A percentile compares a stretch with the other conserved stretches of the same genome.
These are phyloP conservation scores for Fallopia convolvulus DNA, from an alignment of 148 eudicot species.

Conservation along the genomic window DNA sequence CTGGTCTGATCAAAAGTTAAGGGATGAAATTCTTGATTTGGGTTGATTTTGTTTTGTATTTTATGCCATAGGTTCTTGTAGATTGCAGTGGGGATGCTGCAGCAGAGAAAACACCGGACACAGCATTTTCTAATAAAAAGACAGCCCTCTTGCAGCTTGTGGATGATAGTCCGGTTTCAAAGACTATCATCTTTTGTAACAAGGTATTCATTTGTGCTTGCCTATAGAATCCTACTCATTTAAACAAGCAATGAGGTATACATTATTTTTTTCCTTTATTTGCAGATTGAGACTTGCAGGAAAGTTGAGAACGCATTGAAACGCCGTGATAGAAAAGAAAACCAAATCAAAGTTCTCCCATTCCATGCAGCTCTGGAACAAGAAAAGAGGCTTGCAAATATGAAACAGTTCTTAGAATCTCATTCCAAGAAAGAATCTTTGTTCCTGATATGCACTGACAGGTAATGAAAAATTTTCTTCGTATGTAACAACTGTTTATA, in stretches of 20 bases:
- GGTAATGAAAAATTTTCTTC: slow-evolving; percentile 28
- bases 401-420: slow-evolving; percentile 64
- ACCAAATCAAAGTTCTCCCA: slow-evolving; percentile 42
- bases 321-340: slow-evolving; percentile 73
- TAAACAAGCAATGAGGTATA: background rate
- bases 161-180: slow-evolving; percentile 53
- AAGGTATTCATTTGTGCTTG: slow-evolving; percentile 34
- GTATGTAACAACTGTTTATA: background rate
- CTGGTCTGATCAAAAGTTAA: background rate
- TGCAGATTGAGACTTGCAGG: slow-evolving; percentile 95
- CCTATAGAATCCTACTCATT: background rate
- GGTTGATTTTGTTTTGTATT: background rate
- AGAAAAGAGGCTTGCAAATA: slow-evolving; percentile 61
- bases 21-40: background rate
- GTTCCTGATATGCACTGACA: slow-evolving; percentile 91
- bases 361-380: slow-evolving; percentile 93
- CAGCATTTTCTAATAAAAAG: slow-evolving; percentile 85
- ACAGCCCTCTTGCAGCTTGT: slow-evolving; percentile 75
- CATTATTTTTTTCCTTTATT: slow-evolving; percentile 2
- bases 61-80: slow-evolving; percentile 53
- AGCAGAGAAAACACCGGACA: slow-evolving; percentile 70
- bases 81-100: slow-evolving; percentile 92
- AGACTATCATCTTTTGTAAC: slow-evolving; percentile 91
- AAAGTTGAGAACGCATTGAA: slow-evolving; percentile 84
- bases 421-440: slow-evolving; percentile 29